A percentile compares a stretch with the other conserved stretches of the same genome.
phyloP scores from a whole-genome alignment of 2,329 filamentous ascomycete species.

The Xylaria sp. region DNA sequence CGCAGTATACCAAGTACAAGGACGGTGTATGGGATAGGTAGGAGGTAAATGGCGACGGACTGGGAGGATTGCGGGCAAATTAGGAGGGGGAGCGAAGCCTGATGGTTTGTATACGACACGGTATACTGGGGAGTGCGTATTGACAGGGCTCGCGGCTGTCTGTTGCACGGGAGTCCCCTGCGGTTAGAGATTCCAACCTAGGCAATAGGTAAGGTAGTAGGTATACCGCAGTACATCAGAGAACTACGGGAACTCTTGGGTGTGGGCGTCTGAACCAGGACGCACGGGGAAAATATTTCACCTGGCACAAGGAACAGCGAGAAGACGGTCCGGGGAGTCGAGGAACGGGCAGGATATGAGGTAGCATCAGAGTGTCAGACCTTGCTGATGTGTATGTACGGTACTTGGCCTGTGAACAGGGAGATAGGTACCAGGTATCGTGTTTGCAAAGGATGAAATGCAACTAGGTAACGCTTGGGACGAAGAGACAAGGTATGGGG shows the following conservation, averaged over 20 bases:
- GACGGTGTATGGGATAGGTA: conserved; percentile 18
- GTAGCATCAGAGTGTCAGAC: conserved; percentile 17
- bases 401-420: conserved; percentile 5
- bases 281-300: conserved; percentile 30
- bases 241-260: conserved; percentile 13
- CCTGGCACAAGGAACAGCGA: conserved; percentile 11
- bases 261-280: conserved; percentile 26
- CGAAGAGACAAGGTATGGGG: conserved; percentile 7
- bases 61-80: conserved; percentile 36
- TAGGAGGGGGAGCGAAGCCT: conserved; percentile 13
- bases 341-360: conserved; percentile 5
- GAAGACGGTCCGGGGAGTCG: conserved; percentile 21
- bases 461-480: not conserved
- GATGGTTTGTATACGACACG: not conserved
- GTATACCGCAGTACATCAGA: conserved; percentile 3
- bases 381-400: not conserved
- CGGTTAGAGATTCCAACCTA: conserved; percentile 36
- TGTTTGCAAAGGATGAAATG: conserved; percentile 9
- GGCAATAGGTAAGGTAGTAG: conserved; percentile 19
- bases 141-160: conserved; percentile 17
- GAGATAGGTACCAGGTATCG: not conserved
- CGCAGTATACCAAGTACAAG: conserved; percentile 3
- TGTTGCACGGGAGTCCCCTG: conserved; percentile 35
- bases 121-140: conserved; percentile 17
- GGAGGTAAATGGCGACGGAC: conserved; percentile 17